phyloP scores from a whole-genome alignment of 768 basidiomycete genomes.

The Amanita pallidorosea region DNA sequence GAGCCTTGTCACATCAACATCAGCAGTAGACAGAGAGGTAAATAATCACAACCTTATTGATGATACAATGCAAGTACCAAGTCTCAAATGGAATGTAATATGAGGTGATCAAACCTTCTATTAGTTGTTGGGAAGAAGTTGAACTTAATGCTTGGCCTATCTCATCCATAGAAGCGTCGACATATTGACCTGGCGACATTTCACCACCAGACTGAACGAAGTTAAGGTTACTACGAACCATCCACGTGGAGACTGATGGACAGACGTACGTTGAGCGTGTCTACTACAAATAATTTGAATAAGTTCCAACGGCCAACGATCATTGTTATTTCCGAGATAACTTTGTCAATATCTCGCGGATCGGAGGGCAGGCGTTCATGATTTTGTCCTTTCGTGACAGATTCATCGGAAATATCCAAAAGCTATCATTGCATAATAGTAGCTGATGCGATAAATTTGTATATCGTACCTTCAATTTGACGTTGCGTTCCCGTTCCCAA shows the following conservation, averaged over 20 bases:
- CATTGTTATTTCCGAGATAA: constrained; percentile 78
- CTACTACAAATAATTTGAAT: constrained; percentile 34
- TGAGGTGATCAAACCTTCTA: constrained; percentile 54
- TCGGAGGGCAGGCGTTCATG: constrained; percentile 55
- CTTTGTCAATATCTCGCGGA: constrained; percentile 84
- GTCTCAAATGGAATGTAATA: constrained; percentile 87
- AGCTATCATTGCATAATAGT: constrained; percentile 17
- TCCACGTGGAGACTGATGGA: background rate
- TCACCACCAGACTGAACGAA: constrained; percentile 2
- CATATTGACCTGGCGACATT: constrained; percentile 2
- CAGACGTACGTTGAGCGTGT: background rate
- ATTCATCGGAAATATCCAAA: constrained; percentile 31
- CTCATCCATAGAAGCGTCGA: background rate
- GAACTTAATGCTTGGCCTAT: background rate
- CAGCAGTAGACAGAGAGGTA: background rate
- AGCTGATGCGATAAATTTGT: background rate
- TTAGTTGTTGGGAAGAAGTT: constrained; percentile 44
- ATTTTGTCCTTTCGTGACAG: constrained; percentile 16
- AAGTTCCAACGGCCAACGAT: constrained; percentile 91
- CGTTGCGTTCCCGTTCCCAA: constrained; percentile 87
- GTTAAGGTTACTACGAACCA: constrained; percentile 1
- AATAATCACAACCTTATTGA: constrained; percentile 61
- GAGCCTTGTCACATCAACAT: constrained; percentile 46
- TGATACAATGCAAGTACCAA: constrained; percentile 81
- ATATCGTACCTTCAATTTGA: constrained; percentile 61